Conservation (phyloP, 176 grass and related monocot genomes). For the Guadua angustifolia region DNA sequence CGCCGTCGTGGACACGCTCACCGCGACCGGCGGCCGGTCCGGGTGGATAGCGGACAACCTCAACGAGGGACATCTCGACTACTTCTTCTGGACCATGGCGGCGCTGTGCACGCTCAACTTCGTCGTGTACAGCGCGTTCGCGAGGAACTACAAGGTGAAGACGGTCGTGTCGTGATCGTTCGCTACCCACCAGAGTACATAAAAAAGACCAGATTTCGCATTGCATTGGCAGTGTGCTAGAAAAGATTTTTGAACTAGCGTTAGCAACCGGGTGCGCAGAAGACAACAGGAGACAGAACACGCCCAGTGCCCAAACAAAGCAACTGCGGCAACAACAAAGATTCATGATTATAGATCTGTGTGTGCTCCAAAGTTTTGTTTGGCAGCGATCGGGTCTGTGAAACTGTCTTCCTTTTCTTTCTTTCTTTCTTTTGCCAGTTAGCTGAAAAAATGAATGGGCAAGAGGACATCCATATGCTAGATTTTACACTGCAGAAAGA, state of each 20-base stretch:
- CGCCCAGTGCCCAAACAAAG: neutral
- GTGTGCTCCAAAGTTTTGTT: neutral
- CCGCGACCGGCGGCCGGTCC: slow-evolving; percentile 22
- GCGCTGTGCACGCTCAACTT: slow-evolving; percentile 60
- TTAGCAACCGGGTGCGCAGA: neutral
- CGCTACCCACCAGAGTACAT: neutral
- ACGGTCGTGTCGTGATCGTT: slow-evolving; percentile 54
- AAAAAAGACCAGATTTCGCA: neutral
- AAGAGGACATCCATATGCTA: neutral
- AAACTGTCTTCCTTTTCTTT: neutral
- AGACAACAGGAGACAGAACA: neutral
- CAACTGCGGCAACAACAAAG: neutral
- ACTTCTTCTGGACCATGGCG: slow-evolving; percentile 63
- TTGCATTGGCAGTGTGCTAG: neutral
- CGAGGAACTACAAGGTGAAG: slow-evolving; percentile 79
- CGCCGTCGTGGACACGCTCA: slow-evolving; percentile 47
- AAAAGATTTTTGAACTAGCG: neutral
- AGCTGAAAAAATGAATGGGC: neutral
- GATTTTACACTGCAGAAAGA: neutral
- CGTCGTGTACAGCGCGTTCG: slow-evolving; percentile 59
- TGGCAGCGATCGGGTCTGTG: neutral
- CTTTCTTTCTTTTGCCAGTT: neutral
- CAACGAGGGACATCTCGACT: slow-evolving; percentile 66
- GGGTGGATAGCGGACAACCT: slow-evolving; percentile 78
- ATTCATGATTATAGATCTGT: neutral